Evolutionary conservation across 2,329 filamentous ascomycete species (phyloP).

Genomic region (Stemphylium beticola): DNA sequence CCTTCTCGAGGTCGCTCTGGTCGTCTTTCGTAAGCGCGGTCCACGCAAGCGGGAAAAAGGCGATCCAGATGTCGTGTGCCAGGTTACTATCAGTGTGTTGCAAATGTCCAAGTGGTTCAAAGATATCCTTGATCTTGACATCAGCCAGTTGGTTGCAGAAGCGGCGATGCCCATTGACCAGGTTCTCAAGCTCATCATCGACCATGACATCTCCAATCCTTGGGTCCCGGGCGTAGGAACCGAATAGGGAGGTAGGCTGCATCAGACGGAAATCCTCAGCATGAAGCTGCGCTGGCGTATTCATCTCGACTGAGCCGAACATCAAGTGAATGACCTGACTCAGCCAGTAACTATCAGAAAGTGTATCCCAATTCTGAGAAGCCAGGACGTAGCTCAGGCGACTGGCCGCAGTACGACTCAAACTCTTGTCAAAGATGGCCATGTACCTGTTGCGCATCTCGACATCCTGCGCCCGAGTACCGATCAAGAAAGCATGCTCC

Average conservation of each 20-base stretch:
- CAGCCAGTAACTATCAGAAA: conserved; percentile 95
- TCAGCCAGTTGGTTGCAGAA: conserved; percentile 86
- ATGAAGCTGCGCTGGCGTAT: conserved; percentile 77
- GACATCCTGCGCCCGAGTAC: conserved; percentile 89
- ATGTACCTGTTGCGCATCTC: conserved; percentile 98
- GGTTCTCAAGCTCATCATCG: conserved; percentile 80
- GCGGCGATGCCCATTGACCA: conserved; percentile 79
- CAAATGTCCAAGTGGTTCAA: conserved; percentile 88
- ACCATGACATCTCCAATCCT: conserved; percentile 69
- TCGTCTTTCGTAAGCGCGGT: conserved; percentile 86
- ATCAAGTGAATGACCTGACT: conserved; percentile 93
- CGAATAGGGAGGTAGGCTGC: conserved; percentile 74
- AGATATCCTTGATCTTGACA: conserved; percentile 83
- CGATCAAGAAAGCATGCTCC: conserved; percentile 97
- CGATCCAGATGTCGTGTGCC: conserved; percentile 88
- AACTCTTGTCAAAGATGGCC: conserved; percentile 90
- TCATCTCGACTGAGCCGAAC: conserved; percentile 88
- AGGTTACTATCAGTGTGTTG: conserved; percentile 86
- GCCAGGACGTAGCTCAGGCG: conserved; percentile 87
- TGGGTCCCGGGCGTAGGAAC: conserved; percentile 73
- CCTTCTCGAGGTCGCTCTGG: conserved; percentile 85
- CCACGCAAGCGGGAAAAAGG: conserved; percentile 93
- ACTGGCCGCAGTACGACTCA: conserved; percentile 90
- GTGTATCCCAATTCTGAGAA: conserved; percentile 95
- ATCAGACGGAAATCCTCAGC: conserved; percentile 82